Base-by-base conservation (phyloP, 306 rosid species). In the Quercus parvula region DNA sequence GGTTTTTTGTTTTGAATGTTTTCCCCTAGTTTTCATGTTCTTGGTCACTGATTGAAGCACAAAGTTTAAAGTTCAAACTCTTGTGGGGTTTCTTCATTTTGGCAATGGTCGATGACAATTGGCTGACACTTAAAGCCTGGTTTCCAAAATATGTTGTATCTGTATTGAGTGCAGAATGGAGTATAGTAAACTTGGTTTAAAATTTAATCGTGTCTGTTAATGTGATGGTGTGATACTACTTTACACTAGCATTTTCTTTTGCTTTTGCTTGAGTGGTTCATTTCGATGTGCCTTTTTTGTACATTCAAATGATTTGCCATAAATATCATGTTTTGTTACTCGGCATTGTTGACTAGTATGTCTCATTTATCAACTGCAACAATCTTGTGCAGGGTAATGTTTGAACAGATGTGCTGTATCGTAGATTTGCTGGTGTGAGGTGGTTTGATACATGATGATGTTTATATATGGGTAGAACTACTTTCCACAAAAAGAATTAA, bases 401-500 rank as follows among this genome's bases (percentile, higher is more conserved):
- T 68, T 41, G 46, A 41, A 41, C 14, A n/a, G 27, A 24, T 46
- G 30, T 62, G 19, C 56, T 3, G 17, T 46, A 2, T 9, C 4
- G 10, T 61, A 17, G 33, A 44, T 44, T 5, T 17, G 5, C 25
- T 18, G 11, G 13, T 20, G 7, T 25, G 7, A 8, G 56, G 31
- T 71, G n/a, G 72, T 10, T 68, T 68, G 72, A 35, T 71, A 20
- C n/a, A 15, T 51, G 61, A 71, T 71, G 79, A 11, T 79, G 52
- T 77, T 33, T 33, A 15, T 69, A 2, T 59, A 55, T 24, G n/a
- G 64, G 46, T 10, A 11, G 38, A 68, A 57, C 62, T 56, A 22
- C 56, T 69, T 77, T 78, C 58, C 27, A 14, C 25, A 20, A 46
- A 27, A 64, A 24, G 41, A 82, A 62, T 54, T 81, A 75, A 61